These are phyloP conservation scores for Gossypium arboreum DNA, from an alignment of 345 rosid genomes.

Conservation along the genomic window DNA sequence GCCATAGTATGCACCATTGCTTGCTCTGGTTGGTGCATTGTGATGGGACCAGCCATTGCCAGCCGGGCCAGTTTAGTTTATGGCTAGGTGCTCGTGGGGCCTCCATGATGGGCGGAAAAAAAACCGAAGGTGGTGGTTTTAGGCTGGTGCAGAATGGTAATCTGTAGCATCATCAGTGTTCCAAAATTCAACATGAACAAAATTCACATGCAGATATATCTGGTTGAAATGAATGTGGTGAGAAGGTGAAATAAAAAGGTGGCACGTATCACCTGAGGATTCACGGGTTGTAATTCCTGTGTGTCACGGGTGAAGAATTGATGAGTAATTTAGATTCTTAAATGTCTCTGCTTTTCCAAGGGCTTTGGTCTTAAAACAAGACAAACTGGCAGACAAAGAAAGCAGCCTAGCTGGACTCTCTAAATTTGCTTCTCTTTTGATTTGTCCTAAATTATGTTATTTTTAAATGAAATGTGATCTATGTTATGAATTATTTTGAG, in stretches of 20 bases:
- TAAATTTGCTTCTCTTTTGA: too few relatives aligned
- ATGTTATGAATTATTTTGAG: too few relatives aligned
- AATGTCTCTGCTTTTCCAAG: too few relatives aligned
- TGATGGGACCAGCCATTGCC: background rate
- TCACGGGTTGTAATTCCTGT: slow-evolving; percentile 51
- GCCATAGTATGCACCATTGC: background rate
- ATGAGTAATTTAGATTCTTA: background rate
- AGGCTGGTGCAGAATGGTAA: too few relatives aligned
- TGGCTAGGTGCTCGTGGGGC: slow-evolving; percentile 1
- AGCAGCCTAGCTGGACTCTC: too few relatives aligned
- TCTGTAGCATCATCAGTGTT: background rate
- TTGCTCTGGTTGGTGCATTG: background rate
- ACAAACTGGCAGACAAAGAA: background rate
- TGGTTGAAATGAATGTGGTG: background rate
- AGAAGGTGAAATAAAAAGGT: background rate
- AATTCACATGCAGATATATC: slow-evolving; percentile 26
- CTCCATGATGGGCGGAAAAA: background rate
- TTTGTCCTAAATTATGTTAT: too few relatives aligned
- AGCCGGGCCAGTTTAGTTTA: background rate
- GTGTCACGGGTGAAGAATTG: slow-evolving; percentile 40
- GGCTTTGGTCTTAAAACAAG: background rate
- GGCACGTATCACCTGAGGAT: slow-evolving; percentile 46
- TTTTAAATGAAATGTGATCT: too few relatives aligned
- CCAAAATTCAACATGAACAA: background rate
- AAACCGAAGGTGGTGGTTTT: background rate